phyloP scores from a whole-genome alignment of 371 early-diverging fungal genomes.

The Actinomortierella wolfii region DNA sequence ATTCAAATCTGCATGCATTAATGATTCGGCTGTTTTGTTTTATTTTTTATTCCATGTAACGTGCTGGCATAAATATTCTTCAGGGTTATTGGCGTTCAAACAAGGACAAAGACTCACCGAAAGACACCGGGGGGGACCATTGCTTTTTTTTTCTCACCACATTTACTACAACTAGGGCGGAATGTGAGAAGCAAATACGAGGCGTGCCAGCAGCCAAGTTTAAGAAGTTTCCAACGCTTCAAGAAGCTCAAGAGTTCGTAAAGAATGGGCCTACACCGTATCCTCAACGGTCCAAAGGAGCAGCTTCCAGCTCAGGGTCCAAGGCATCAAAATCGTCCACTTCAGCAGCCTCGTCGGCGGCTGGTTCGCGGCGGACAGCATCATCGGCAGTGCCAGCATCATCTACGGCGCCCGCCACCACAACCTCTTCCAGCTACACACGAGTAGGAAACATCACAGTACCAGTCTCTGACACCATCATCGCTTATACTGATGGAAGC shows the following conservation, averaged over 20 bases:
- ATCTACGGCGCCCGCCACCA: not conserved
- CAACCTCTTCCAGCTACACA: not conserved
- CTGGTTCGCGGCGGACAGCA: not conserved
- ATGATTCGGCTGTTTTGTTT: not conserved
- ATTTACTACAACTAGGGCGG: constrained; percentile 47
- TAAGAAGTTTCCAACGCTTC: constrained; percentile 60
- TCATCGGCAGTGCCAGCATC: constrained; percentile 5
- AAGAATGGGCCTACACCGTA: constrained; percentile 13
- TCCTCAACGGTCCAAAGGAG: constrained; percentile 11
- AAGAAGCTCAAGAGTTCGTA: constrained; percentile 59
- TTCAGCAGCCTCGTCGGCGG: constrained; percentile 1
- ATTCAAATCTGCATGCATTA: not conserved
- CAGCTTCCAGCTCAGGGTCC: not conserved
- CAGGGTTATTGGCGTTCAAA: too few relatives aligned
- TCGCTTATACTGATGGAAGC: constrained; percentile 85
- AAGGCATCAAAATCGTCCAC: not conserved
- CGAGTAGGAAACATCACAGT: constrained; percentile 14
- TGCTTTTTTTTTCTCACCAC: too few relatives aligned
- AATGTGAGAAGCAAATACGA: constrained; percentile 61
- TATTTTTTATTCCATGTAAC: not conserved
- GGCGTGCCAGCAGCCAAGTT: constrained; percentile 59
- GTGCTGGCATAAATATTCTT: too few relatives aligned
- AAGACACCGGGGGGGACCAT: too few relatives aligned
- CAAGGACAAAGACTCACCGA: too few relatives aligned
- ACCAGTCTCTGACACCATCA: constrained; percentile 19